Base-by-base conservation (phyloP, 176 grass and related monocot species). In the Metroxylon sagu region DNA sequence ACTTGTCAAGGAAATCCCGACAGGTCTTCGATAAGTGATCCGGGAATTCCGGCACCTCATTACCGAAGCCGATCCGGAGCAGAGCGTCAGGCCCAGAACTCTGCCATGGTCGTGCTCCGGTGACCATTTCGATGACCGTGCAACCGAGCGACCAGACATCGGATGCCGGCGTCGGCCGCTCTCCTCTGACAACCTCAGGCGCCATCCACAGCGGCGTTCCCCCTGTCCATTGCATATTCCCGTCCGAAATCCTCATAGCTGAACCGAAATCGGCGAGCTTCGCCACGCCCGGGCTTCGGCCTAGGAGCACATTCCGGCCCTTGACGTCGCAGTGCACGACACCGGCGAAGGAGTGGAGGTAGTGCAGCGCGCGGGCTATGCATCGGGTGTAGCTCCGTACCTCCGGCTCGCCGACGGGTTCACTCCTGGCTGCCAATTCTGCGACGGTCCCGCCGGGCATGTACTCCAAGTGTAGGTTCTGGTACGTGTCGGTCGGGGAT, bases 311-410 rank as follows among this genome's bases (percentile, higher is more conserved):
- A 29, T 68, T 68, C 65, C 65, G 17, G 17, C 65, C 65, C 52
- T 68, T 68, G 65, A 68, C 65, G 65, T 68, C 65, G 65, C 65
- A 68, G 65, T 68, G 65, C 52, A 68, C 65, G 29, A 68, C 52
- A 1, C 65, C 52, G 52, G 65, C 65, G 65, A 39, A 28, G 52
- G 31, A 51, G 65, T 68, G 65, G n/a, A 68, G 65, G 52, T 68
- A 26, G 4, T 29, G 18, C 10, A 68, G 29, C 18, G 65, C 65
- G 3, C 28, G 65, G 28, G 26, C 29, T 52, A 68, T 52, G 52
- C 65, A 68, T 29, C 65, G 52, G 28, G 27, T 52, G 52, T 21
- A 31, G 25, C 2, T 29, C 18, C 65, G 65, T 52, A 68, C 18
- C 3, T 25, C 50, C n/a, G 18, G 12, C 64, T 66, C 64, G 16